Conservation (phyloP, 768 basidiomycete species). For the Mycena haematopus region DNA sequence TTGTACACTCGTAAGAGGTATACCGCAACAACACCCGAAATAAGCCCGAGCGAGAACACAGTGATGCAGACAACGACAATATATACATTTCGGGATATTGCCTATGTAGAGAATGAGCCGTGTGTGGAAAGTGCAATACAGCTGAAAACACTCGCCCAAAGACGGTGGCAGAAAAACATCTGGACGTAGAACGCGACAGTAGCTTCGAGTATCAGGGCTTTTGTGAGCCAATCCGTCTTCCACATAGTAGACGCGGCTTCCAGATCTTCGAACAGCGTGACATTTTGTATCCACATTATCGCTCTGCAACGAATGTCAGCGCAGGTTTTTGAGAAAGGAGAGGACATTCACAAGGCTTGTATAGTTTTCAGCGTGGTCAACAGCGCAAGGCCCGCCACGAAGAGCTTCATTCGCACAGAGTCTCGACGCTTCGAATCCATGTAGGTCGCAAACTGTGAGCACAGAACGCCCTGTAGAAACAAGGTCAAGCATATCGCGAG, state of each 20-base stretch:
- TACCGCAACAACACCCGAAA: not conserved
- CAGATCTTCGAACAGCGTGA: slow-evolving; percentile 1
- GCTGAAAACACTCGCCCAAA: too few species aligned
- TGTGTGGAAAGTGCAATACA: not conserved
- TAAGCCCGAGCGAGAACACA: not conserved
- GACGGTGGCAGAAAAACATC: too few species aligned
- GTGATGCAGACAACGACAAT: not conserved
- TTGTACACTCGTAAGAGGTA: not conserved
- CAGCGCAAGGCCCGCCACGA: too few species aligned
- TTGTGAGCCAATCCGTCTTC: not conserved
- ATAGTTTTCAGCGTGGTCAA: too few species aligned
- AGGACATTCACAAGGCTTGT: not conserved
- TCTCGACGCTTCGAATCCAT: not conserved
- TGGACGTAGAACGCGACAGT: too few species aligned
- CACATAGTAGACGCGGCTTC: not conserved
- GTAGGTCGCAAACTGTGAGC: not conserved
- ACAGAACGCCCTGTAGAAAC: not conserved
- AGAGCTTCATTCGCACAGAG: not conserved
- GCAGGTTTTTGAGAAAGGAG: not conserved
- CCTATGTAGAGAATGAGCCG: not conserved
- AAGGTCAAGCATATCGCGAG: not conserved
- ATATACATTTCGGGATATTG: not conserved
- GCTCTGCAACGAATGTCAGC: not conserved
- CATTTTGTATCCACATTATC: not conserved
- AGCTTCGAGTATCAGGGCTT: not conserved